Percentiles rank a stretch among this genome's conserved stretches.
Conservation (phyloP, 208 protist species). For the Phytomonas sp. region DNA sequence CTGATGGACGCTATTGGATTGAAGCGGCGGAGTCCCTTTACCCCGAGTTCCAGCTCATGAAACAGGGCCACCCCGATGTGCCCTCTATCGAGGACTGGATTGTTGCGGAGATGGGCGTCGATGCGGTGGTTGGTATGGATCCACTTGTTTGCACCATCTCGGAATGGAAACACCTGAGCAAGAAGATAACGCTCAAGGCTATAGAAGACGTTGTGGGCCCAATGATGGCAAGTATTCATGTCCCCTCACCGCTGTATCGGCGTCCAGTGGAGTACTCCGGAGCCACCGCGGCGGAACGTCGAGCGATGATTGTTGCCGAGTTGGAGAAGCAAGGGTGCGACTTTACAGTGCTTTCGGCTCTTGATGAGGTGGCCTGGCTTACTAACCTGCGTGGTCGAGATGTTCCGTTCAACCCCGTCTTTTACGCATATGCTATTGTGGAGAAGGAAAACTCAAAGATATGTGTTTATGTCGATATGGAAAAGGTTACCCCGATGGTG, state of each 20-base stretch:
- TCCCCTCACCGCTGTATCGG: conserved; percentile 22
- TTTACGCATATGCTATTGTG: conserved; percentile 81
- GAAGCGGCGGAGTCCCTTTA: conserved; percentile 86
- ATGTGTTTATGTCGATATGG: conserved; percentile 19
- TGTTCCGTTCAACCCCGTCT: conserved; percentile 88
- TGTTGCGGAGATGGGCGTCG: conserved; percentile 27
- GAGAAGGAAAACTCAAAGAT: conserved; percentile 29
- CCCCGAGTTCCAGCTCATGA: conserved; percentile 81
- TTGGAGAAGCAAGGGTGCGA: conserved; percentile 48
- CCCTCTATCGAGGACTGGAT: conserved; percentile 71
- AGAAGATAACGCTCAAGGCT: conserved; percentile 49
- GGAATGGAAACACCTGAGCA: conserved; percentile 59
- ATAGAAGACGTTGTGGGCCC: conserved; percentile 43
- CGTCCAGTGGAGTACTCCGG: conserved; percentile 70
- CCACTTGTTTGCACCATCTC: conserved; percentile 61
- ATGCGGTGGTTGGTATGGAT: conserved; percentile 46
- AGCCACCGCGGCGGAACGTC: conserved; percentile 38
- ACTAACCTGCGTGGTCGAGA: conserved; percentile 87
- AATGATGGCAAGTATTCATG: neutral
- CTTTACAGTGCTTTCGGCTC: conserved; percentile 70
- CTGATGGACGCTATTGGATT: conserved; percentile 96
- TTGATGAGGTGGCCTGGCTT: conserved; percentile 91
- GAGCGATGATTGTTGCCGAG: conserved; percentile 32
- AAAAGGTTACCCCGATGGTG: conserved; percentile 22
- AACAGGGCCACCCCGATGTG: conserved; percentile 46